A percentile compares a stretch with the other conserved stretches of the same genome.
Evolutionary conservation across 495 filamentous ascomycete genomes (phyloP).

Genomic region (Clohesyomyces aquaticus): DNA sequence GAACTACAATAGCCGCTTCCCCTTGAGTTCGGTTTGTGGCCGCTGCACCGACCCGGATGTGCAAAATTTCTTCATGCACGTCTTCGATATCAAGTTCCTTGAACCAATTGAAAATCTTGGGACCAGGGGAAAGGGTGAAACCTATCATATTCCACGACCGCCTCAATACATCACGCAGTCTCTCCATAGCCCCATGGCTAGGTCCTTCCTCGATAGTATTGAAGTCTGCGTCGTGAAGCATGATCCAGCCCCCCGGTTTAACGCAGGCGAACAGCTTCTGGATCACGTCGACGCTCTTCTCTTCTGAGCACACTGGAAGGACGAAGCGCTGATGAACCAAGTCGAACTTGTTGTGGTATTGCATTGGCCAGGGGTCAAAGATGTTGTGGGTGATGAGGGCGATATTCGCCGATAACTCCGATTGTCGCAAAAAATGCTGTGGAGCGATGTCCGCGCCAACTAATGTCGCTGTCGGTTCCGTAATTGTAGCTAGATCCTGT

Average conservation of each 20-base stretch:
- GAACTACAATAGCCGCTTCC: conserved; percentile 4
- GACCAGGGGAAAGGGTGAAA: conserved; percentile 18
- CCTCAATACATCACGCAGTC: conserved; percentile 8
- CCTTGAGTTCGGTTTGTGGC: conserved; percentile 12
- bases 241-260: conserved; percentile 26
- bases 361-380: conserved; percentile 15
- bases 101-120: conserved; percentile 8
- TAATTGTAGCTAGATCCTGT: too few relatives aligned
- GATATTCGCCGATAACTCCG: too few relatives aligned
- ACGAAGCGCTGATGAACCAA: conserved; percentile 34
- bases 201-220: conserved; percentile 22
- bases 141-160: conserved; percentile 15
- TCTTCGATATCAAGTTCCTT: not conserved
- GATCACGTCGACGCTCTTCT: conserved; percentile 2
- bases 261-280: conserved; percentile 7
- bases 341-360: conserved; percentile 15
- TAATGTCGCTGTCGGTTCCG: conserved; percentile 3
- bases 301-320: conserved; percentile 1
- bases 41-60: conserved; percentile 6
- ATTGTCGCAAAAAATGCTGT: conserved; percentile 12
- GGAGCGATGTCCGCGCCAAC: conserved; percentile 23
- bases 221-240: conserved; percentile 29
- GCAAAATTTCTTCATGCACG: conserved; percentile 4
- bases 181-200: conserved; percentile 17
- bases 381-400: conserved; percentile 13